Percentiles rank a stretch among this genome's conserved stretches.
Evolutionary conservation across 2,329 filamentous ascomycete genomes (phyloP).

Genomic region (Diaporthe vaccinii): DNA sequence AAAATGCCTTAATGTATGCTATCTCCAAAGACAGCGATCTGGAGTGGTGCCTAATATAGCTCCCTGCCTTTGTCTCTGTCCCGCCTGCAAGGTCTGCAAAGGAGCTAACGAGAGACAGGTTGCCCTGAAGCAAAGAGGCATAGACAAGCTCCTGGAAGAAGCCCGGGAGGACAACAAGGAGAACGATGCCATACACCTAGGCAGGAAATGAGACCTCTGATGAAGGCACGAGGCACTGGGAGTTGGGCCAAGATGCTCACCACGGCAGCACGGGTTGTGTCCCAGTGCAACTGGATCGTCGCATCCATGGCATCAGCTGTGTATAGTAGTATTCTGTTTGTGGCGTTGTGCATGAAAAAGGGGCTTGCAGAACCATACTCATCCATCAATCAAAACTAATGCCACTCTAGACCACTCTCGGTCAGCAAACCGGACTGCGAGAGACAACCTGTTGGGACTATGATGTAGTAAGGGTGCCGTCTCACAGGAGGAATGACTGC

Average conservation of each 20-base stretch:
- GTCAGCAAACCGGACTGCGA: neutral
- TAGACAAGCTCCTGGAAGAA: conserved; percentile 93
- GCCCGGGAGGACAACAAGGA: conserved; percentile 91
- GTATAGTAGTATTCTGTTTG: neutral
- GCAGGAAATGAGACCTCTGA: conserved; percentile 52
- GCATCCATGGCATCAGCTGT: neutral
- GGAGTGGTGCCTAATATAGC: neutral
- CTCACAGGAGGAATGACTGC: no score
- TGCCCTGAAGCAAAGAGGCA: conserved; percentile 88
- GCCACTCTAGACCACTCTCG: neutral
- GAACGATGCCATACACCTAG: conserved; percentile 80
- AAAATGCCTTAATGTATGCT: conserved; percentile 82
- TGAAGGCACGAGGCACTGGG: neutral
- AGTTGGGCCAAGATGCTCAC: neutral
- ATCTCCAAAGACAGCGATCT: neutral
- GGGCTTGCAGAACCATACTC: neutral
- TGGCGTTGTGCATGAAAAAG: conserved; percentile 6
- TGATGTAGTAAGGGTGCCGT: neutral
- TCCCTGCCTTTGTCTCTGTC: neutral
- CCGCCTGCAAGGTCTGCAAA: neutral
- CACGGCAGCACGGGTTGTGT: neutral
- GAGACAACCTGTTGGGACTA: neutral
- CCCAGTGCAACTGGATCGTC: neutral
- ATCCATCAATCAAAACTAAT: neutral
- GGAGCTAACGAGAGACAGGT: conserved; percentile 66